Evolutionary conservation across 768 basidiomycete species (phyloP), one percentile per base, ranked within the genome.

Genomic region (Gyrodon lividus): DNA sequence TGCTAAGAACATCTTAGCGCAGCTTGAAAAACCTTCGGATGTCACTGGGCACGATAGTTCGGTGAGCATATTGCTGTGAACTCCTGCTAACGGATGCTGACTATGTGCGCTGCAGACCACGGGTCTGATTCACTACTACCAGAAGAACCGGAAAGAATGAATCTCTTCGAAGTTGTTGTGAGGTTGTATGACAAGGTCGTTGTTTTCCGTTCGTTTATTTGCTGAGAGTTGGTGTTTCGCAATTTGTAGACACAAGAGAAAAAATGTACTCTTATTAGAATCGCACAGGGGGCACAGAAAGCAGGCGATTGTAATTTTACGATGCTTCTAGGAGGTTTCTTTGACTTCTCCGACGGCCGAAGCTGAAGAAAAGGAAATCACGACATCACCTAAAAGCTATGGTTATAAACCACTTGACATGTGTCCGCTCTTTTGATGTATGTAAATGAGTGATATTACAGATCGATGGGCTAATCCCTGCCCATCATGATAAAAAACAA

Each of bases 71-170:
- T 52, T 16, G 23, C 14, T 34, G 2, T 14, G 0, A 22, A 31
- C 24, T 33, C 2, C 4, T 38, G 42, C 17, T 19, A 37, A 23
- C 38, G 6, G 35, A 35, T 51, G 20, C 50, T 61, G 34, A 61
- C 42, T 23, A 30, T 19, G 23, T 48, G 31, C 17, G 24, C 51
- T 43, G 10, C 60, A 94, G 89, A 99, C 96, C 1, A 92, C 93
- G 3, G 95, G 96, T 17, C 77, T 99, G 50, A 98, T 99, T 70
- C 89, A 97, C 72, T 96, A 92, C 74, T 99, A 96, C 74, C 92
- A 96, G 79, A 87, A 88, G 66, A 74, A 86, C 75, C 80, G 94
- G 68, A 84, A 84, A 66, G 86, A 90, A 73, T 88, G 64, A 74
- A 51, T 48, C 38, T 24, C 17, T 23, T 42, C 34, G 19, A 24